These are phyloP conservation scores for Gossypium ekmanianum DNA, from an alignment of 345 rosid genomes.

Conservation along the genomic window DNA sequence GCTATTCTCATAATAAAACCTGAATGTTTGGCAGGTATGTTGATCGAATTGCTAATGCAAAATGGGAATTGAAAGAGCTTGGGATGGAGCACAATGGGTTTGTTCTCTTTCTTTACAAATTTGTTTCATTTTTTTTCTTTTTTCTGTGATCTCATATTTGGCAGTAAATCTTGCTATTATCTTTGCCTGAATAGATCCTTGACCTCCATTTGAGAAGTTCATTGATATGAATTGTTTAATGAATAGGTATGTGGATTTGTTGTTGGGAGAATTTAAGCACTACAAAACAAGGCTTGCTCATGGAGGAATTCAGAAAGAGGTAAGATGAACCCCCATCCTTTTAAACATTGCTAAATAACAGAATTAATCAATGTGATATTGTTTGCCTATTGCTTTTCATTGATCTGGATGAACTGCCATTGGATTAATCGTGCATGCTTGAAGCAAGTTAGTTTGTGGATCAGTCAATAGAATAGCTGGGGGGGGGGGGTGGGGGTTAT, in stretches of 20 bases:
- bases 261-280: conserved; percentile 94
- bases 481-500: not conserved
- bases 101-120: conserved; percentile 31
- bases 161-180: conserved; percentile 7
- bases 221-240: conserved; percentile 3
- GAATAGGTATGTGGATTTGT: conserved; percentile 85
- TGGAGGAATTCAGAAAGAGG: conserved; percentile 89
- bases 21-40: conserved; percentile 58
- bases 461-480: not conserved
- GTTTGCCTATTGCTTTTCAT: not conserved
- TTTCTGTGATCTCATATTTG: not conserved
- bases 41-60: conserved; percentile 85
- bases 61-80: conserved; percentile 97
- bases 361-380: not conserved
- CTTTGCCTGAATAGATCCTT: not conserved
- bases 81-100: conserved; percentile 99
- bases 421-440: not conserved
- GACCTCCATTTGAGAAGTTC: not conserved
- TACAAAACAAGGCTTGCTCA: conserved; percentile 90
- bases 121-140: not conserved
- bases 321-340: conserved; percentile 28
- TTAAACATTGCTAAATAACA: not conserved
- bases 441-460: not conserved
- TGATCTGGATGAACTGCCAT: not conserved
- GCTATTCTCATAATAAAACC: conserved; percentile 1